Conservation (phyloP, 2,329 filamentous ascomycete genomes). For the Fusarium sp. region DNA sequence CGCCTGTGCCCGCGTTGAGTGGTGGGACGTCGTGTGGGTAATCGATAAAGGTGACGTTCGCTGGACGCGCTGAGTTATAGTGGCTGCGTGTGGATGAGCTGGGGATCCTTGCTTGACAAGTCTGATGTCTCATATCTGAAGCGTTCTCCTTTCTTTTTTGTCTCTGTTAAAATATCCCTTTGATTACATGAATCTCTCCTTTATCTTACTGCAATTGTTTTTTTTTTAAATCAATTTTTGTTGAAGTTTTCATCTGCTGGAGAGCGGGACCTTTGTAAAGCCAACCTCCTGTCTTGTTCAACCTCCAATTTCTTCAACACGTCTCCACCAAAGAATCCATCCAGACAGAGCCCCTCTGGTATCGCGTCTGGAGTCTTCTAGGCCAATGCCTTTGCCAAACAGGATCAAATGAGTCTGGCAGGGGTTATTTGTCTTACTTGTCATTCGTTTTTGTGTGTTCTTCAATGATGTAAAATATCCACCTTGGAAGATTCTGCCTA, state of each 20-base stretch:
- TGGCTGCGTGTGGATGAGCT: conserved; percentile 19
- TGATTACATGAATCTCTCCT: not conserved
- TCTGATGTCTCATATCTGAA: conserved; percentile 7
- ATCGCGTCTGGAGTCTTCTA: conserved; percentile 27
- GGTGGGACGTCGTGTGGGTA: not conserved
- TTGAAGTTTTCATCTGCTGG: not conserved
- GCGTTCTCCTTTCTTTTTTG: not conserved
- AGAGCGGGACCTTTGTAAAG: conserved; percentile 5
- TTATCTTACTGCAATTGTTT: not conserved
- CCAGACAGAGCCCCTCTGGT: conserved; percentile 1
- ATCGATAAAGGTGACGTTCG: conserved; percentile 34
- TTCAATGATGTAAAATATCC: not conserved
- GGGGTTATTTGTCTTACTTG: not conserved
- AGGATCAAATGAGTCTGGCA: conserved; percentile 10
- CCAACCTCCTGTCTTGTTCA: conserved; percentile 26
- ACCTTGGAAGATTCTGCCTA: not conserved
- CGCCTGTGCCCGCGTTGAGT: conserved; percentile 32
- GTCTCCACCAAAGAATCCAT: conserved; percentile 32
- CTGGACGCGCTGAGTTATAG: conserved; percentile 34
- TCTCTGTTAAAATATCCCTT: not conserved
- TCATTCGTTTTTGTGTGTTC: conserved; percentile 7
- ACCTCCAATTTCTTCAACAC: conserved; percentile 28
- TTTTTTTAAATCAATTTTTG: not conserved
- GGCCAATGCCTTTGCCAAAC: conserved; percentile 24
- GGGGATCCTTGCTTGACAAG: conserved; percentile 26